Evolutionary conservation across 345 rosid species (phyloP).

Genomic region (Cardiospermum halicacabum): DNA sequence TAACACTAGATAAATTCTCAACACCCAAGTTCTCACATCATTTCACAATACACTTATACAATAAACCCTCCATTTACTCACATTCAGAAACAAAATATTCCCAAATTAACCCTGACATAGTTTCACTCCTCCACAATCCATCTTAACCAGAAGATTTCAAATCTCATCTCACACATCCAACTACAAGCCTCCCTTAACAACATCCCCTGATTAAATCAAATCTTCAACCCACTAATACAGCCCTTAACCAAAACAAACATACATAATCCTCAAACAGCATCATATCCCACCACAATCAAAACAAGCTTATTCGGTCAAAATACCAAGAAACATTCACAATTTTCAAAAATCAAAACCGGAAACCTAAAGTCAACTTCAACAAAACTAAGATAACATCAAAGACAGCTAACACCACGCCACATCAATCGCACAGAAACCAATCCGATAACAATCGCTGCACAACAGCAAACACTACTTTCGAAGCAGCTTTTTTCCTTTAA

Average conservation of each 20-base stretch:
- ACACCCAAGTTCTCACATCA: neutral
- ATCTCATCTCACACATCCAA: neutral
- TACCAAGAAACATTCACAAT: neutral
- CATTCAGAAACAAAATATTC: neutral
- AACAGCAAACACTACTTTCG: neutral
- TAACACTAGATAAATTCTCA: neutral
- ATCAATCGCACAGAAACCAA: neutral
- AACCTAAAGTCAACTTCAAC: neutral
- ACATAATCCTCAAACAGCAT: neutral
- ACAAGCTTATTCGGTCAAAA: neutral
- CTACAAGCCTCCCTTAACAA: neutral
- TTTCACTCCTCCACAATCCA: neutral
- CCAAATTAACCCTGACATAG: neutral
- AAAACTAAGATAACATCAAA: neutral
- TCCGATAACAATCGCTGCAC: neutral
- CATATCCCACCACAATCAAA: neutral
- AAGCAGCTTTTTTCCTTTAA: neutral
- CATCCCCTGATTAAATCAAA: no score
- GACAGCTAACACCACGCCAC: neutral
- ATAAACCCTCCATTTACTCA: neutral
- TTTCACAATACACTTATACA: neutral
- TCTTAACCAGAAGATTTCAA: neutral
- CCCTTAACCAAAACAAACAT: no score
- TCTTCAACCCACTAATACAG: no score
- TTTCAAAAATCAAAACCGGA: constrained; percentile 6